phyloP scores from a whole-genome alignment of 2,329 filamentous ascomycete genomes.

The Aureobasidium sp. region DNA sequence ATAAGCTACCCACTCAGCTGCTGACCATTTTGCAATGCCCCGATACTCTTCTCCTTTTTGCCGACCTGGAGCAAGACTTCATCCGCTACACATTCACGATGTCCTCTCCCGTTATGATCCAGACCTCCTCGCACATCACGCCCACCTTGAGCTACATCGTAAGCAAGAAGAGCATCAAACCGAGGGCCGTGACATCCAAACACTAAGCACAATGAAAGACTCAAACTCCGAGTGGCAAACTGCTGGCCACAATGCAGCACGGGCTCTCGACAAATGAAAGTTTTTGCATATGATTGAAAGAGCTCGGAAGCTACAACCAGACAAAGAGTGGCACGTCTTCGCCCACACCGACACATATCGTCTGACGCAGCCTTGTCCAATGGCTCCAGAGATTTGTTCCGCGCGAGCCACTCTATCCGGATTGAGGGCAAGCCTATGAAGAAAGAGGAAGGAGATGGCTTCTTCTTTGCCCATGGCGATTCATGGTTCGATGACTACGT shows the following conservation, averaged over 20 bases:
- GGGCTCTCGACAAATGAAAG: conserved; percentile 47
- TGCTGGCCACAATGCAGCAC: conserved; percentile 23
- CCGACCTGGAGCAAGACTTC: conserved; percentile 49
- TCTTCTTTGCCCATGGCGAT: conserved; percentile 22
- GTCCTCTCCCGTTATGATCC: conserved; percentile 38
- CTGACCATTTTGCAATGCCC: conserved; percentile 50
- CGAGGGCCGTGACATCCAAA: conserved; percentile 19
- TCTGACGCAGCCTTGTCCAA: conserved; percentile 37
- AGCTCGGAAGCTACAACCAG: conserved; percentile 39
- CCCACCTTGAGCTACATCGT: conserved; percentile 23
- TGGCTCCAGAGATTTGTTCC: conserved; percentile 42
- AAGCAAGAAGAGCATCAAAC: conserved; percentile 20
- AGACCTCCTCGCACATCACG: conserved; percentile 12
- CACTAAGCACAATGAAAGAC: conserved; percentile 17
- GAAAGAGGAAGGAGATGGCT: conserved; percentile 15
- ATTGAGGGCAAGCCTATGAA: conserved; percentile 21
- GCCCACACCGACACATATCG: conserved; percentile 44
- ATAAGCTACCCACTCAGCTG: conserved; percentile 51
- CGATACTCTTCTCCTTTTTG: conserved; percentile 51
- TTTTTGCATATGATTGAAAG: conserved; percentile 46
- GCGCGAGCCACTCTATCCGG: conserved; percentile 38
- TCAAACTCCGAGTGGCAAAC: conserved; percentile 16
- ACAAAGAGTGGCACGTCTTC: conserved; percentile 46
- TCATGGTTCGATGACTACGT: conserved; percentile 24
- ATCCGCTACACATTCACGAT: conserved; percentile 45